These are phyloP conservation scores for Pascua guehoae DNA, from an alignment of 1,284 basidiomycete genomes.

Conservation along the genomic window DNA sequence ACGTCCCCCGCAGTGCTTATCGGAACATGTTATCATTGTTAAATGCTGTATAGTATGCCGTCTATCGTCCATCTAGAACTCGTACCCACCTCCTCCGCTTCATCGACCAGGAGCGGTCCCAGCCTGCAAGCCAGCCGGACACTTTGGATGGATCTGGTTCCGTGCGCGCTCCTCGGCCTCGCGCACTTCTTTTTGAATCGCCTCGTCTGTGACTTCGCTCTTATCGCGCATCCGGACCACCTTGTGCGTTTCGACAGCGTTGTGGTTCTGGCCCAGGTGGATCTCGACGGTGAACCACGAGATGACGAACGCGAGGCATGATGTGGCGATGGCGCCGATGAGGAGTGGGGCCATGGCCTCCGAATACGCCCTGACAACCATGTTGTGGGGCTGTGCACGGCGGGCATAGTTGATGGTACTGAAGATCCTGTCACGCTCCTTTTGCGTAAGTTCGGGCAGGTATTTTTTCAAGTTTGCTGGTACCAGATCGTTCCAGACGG, in stretches of 20 bases:
- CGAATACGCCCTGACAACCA: constrained; percentile 34
- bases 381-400: constrained; percentile 29
- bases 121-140: too few species aligned
- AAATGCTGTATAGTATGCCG: too few species aligned
- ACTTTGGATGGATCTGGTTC: neutral
- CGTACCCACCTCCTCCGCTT: too few species aligned
- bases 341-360: constrained; percentile 27
- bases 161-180: constrained; percentile 5
- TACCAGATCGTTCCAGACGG: constrained; percentile 39
- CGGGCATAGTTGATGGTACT: constrained; percentile 31
- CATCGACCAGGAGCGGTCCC: too few species aligned
- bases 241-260: constrained; percentile 32
- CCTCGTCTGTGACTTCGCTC: constrained; percentile 20
- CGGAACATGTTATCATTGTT: too few species aligned
- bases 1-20: too few species aligned
- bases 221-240: constrained; percentile 26
- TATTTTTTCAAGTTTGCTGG: constrained; percentile 28
- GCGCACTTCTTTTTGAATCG: constrained; percentile 7
- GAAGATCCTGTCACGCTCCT: constrained; percentile 30
- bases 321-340: constrained; percentile 28
- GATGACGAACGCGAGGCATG: constrained; percentile 27
- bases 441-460: constrained; percentile 28
- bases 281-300: constrained; percentile 31
- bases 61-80: too few species aligned
- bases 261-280: constrained; percentile 32